Evolutionary conservation across 768 basidiomycete species (phyloP), one percentile per base, ranked within the genome.

Genomic region (Heimioporus sp.): DNA sequence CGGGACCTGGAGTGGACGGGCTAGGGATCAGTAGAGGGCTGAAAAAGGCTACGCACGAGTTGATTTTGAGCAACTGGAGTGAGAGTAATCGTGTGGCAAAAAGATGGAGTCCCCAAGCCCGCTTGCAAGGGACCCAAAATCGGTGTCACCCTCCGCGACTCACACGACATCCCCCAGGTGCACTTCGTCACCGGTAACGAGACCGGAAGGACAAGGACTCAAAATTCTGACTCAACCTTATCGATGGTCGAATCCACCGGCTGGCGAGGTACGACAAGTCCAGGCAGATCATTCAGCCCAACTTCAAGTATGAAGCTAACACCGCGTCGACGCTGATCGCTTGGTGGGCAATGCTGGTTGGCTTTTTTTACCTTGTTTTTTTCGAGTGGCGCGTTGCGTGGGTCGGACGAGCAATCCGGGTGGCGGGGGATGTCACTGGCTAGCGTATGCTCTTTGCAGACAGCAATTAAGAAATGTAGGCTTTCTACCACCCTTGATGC

Each of bases 161-260:
- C 91, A 67, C 92, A 98, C 72, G 96, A 95, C 65, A 87, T 98
- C 67, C 94, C 96, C 71, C 95, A 97, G 77, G 95, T 98, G 73
- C 92, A 92, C 67, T 92, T 91, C 75, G 87, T 99, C 70, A 98
- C 96, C 57, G 95, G 96, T 64, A 98, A 97, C 89, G 98, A 98
- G 83, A 97, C 88, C 87, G 96, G 72, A 96, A 95, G 75, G 96
- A 99, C 83, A 96, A 92, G 81, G 95, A 98, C 82, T 92, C 91
- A 74, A 96, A 86, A 69, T 86, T 85, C 81, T 92, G 95, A 72
- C 86, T 98, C 67, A 98, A 98, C 80, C 79, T 98, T 65, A 96
- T 99, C 81, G 96, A 99, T 82, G 95, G 93, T 62, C 85, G 96
- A 64, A 98, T 99, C 74, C 96, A 99, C 81, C 86, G 87, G 72